Evolutionary conservation across 768 basidiomycete genomes (phyloP), one percentile per base, ranked within the genome.

Genomic region (Termitomyces sp.): DNA sequence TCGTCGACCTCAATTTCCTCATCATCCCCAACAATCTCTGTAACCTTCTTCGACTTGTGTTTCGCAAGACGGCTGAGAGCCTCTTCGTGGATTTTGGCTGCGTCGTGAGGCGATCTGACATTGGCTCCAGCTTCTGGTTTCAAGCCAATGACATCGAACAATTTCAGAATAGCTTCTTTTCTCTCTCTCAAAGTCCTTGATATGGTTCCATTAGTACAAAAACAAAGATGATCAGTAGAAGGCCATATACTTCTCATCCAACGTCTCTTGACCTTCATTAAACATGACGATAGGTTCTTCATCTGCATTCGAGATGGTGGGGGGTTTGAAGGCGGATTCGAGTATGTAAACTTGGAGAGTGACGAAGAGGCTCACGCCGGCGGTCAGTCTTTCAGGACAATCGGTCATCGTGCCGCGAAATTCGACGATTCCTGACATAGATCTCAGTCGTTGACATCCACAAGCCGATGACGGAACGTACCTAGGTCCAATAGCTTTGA

Each of bases 1-100:
- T 94, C 88, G 60, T 94, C 94, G 13, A 90, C 89, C 66, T 92
- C 92, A 7, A 90, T 86, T 65, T 90, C 91, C 71, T 92, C 92
- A 3, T 85, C 88, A 63, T 92, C 89, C 2, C 89, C 90, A 1
- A 90, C 84, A n/a, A 90, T 79, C 70, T 92, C 90, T 8, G 78
- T 89, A 58, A 77, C 72, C 67, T 78, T 82, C 74, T 81, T 78
- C 53, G 65, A 65, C 52, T 77, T 69, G 8, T 68, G 73, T 59
- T 79, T 67, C 68, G 77, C 63, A 59, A 81, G 69, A 35, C 76
- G 76, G 61, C 79, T 81, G 35, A 78, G 68, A 45, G 78, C 78
- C 49, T 78, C 77, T 58, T 76, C 71, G 33, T 76, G 75, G 12
- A 77, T 63, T 59, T 74, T 66, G 55, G 72, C 70, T 6, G 75